Conservation (phyloP, 768 basidiomycete species). For the Stropharia rugosoannulata region DNA sequence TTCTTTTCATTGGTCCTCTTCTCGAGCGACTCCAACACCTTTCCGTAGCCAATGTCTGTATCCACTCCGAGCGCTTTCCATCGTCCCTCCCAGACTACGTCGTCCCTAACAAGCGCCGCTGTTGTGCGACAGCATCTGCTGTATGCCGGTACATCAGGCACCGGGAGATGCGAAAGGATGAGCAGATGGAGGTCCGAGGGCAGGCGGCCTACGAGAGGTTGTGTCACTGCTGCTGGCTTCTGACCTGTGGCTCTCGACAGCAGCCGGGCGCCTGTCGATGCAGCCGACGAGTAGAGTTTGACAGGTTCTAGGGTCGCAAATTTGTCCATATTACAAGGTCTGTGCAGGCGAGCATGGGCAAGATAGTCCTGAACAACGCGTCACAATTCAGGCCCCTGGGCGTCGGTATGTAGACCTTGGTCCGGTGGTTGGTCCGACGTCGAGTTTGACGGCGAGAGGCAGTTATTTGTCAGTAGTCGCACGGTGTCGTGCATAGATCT, state of each 20-base stretch:
- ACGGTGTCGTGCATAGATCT: too few species aligned
- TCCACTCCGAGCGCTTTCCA: constrained; percentile 62
- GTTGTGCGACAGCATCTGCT: constrained; percentile 66
- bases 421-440: too few species aligned
- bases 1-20: constrained; percentile 37
- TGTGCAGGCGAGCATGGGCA: background rate
- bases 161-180: constrained; percentile 69
- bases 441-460: too few species aligned
- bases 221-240: background rate
- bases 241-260: constrained; percentile 20
- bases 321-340: constrained; percentile 61
- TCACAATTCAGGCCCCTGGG: too few species aligned
- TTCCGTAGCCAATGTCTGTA: constrained; percentile 36
- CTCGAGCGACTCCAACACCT: constrained; percentile 63
- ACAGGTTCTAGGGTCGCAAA: constrained; percentile 84
- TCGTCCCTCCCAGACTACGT: constrained; percentile 74
- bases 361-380: too few species aligned
- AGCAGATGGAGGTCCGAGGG: constrained; percentile 77
- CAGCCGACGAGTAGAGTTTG: constrained; percentile 40
- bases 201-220: constrained; percentile 65
- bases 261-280: constrained; percentile 30
- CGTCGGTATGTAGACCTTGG: too few species aligned
- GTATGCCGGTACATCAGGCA: constrained; percentile 81
- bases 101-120: constrained; percentile 62
- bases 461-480: too few species aligned